Percentiles rank a stretch among this genome's conserved stretches.
phyloP scores from a whole-genome alignment of 2,329 filamentous ascomycete genomes.

The Pochonia chlamydosporia region DNA sequence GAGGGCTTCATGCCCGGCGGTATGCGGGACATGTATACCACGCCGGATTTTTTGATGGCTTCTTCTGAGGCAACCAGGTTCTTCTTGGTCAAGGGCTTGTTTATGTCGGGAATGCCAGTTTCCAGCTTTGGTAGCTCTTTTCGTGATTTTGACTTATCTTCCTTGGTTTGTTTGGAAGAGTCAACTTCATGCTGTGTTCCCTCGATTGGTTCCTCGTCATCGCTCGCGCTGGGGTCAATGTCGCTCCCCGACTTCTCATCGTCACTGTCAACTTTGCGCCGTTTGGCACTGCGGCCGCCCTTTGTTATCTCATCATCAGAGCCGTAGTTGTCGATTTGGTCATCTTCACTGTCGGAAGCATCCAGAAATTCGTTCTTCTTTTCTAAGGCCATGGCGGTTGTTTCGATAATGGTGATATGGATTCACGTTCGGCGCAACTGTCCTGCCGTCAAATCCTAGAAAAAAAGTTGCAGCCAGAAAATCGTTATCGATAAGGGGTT shows the following conservation, averaged over 20 bases:
- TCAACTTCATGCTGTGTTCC: background rate
- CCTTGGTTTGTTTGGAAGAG: conserved; percentile 16
- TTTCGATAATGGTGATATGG: background rate
- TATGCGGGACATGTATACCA: conserved; percentile 77
- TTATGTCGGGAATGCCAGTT: conserved; percentile 39
- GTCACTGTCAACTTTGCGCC: conserved; percentile 49
- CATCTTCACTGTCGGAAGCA: conserved; percentile 51
- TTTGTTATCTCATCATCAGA: conserved; percentile 66
- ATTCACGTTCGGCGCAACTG: background rate
- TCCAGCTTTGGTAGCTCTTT: conserved; percentile 20
- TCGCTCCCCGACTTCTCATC: conserved; percentile 32
- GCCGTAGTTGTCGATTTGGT: conserved; percentile 54
- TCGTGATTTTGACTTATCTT: conserved; percentile 13
- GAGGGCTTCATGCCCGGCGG: conserved; percentile 84
- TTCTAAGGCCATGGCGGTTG: conserved; percentile 52
- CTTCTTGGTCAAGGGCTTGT: conserved; percentile 56
- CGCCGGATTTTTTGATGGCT: conserved; percentile 67
- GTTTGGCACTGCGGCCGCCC: conserved; percentile 56
- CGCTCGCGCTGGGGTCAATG: conserved; percentile 25
- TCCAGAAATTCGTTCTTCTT: conserved; percentile 71
- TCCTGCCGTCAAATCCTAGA: background rate
- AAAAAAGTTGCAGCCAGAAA: conserved; percentile 3
- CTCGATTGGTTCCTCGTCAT: conserved; percentile 12
- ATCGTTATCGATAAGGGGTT: background rate
- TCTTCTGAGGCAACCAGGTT: conserved; percentile 61